phyloP scores from a whole-genome alignment of 129 eudicot genomes.

The Arctium lappa region DNA sequence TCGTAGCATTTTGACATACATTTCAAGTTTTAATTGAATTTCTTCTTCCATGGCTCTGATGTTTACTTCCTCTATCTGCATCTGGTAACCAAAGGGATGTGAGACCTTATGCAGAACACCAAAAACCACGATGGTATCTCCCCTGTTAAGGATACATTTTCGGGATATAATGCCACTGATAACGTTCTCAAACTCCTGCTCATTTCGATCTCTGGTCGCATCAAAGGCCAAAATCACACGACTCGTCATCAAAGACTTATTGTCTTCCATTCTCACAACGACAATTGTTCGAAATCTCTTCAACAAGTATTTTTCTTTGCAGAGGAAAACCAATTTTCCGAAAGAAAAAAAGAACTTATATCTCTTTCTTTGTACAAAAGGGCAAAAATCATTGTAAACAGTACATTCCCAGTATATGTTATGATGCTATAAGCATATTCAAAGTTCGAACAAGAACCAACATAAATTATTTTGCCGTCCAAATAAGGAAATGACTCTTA shows the following conservation, averaged over 20 bases:
- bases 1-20: slow-evolving; percentile 40
- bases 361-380: neutral
- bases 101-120: slow-evolving; percentile 58
- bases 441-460: neutral
- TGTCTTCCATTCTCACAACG: slow-evolving; percentile 23
- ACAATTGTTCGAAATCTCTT: neutral
- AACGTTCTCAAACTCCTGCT: slow-evolving; percentile 40
- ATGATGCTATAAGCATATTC: slow-evolving; percentile 13
- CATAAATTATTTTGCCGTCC: slow-evolving; percentile 3
- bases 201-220: slow-evolving; percentile 56
- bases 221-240: slow-evolving; percentile 63
- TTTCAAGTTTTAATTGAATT: slow-evolving; percentile 57
- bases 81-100: slow-evolving; percentile 70
- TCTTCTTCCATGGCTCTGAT: slow-evolving; percentile 61
- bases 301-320: neutral
- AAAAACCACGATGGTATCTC: slow-evolving; percentile 55
- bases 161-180: slow-evolving; percentile 36
- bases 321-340: neutral
- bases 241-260: slow-evolving; percentile 39
- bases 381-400: slow-evolving; percentile 13
- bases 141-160: slow-evolving; percentile 49
- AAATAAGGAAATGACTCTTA: neutral
- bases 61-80: slow-evolving; percentile 54
- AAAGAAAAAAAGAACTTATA: neutral
- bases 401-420: slow-evolving; percentile 22